Evolutionary conservation across 2,329 filamentous ascomycete genomes (phyloP), one percentile per base, ranked within the genome.

Genomic region (Colletotrichum zoysiae): DNA sequence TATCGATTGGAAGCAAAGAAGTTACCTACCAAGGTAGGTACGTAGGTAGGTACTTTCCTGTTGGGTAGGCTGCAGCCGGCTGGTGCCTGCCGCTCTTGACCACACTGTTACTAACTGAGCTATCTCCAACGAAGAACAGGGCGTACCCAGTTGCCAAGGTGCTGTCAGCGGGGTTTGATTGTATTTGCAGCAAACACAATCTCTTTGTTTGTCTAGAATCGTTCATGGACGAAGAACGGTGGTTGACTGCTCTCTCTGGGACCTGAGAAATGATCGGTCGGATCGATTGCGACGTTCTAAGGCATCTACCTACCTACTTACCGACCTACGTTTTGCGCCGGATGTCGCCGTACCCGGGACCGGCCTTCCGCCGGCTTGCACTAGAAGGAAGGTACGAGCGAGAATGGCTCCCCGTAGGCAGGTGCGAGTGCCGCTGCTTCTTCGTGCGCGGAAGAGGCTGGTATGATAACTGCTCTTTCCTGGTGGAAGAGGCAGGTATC

Each of bases 301-400:
- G 30, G 30, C 30, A 4, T 3, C 30, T 30, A 30, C 30, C 4
- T 30, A 30, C 30, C 30, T 30, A 30, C 30, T 30, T 30, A 30
- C 30, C 30, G 3, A 30, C 30, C 4, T 40, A 30, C 6, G 60
- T 18, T 53, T 63, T 63, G 11, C 42, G 18, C 44, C 35, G n/a
- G 60, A 33, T 48, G 46, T 42, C 60, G 60, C 42, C 46, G 60
- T 48, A 53, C 40, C 35, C n/a, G 60, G 48, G 26, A 23, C 35
- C 60, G 48, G 48, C 46, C 35, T 35, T 38, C n/a, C 35, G 48
- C 48, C 60, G 48, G 48, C 16, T 16, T 62, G n/a, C 12, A 35
- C 30, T 30, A 30, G 30, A 30, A 30, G 30, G 30, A 30, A 30
- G 3, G 30, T 30, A 30, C 30, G 30, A 30, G 30, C 4, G 30